Evolutionary conservation across 2,329 filamentous ascomycete species (phyloP), one percentile per base, ranked within the genome.

Genomic region (Dactylellina drechsleri): DNA sequence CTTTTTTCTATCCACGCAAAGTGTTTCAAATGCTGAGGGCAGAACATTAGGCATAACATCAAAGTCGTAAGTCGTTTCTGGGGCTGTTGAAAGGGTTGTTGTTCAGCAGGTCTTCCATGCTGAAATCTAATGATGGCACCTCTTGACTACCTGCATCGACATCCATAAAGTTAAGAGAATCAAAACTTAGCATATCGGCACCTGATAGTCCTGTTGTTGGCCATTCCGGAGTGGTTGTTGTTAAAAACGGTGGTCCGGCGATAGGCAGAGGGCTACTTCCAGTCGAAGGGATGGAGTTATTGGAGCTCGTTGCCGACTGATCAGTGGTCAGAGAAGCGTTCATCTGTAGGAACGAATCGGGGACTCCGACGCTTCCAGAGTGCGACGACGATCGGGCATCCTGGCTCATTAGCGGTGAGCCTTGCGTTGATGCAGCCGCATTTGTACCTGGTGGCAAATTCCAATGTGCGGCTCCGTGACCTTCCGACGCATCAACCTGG

Each of bases 81-180:
- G 58, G 36, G 52, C 47, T 65, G 54, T 53, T 67, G 28, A 75
- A 75, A 8, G 71, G 71, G n/a, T 75, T 75, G 53, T 50, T 75
- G 18, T 71, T 71, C 15, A 75, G 26, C 8, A 75, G 57, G 43
- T 75, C 71, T 49, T 75, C 71, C 71, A 75, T 75, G 18, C 71
- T 75, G 41, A 75, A 75, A 50, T 68, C 64, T 18, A 75, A 31
- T 13, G 68, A 52, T 18, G 61, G 56, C 26, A 59, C 53, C 15
- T 54, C 64, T 43, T 75, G 71, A 68, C 71, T 65, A 20, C 64
- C 49, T 3, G 60, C 53, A 62, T 75, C 71, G 5, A 75, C 40
- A 23, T 75, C 71, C 71, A 75, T 75, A 36, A 75, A 75, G 41
- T 62, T 75, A 40, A 75, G 57, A 6, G 71, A 67, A 16, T 75